phyloP scores from a whole-genome alignment of 352 stramenopile species.

The Phytopythium oedochilum region DNA sequence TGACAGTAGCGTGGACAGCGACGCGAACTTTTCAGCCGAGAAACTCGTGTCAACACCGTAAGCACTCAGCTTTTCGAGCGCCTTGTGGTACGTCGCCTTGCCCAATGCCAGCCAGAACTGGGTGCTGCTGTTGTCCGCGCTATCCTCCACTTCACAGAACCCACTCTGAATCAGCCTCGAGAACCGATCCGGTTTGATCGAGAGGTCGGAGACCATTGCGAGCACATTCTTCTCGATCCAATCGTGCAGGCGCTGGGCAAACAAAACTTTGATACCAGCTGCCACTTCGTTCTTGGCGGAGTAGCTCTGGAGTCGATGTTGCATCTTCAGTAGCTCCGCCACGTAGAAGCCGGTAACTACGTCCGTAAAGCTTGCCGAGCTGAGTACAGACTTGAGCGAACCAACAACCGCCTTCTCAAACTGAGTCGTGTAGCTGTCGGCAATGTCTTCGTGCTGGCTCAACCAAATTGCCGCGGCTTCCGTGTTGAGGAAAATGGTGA shows the following conservation, averaged over 20 bases:
- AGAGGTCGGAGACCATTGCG: slow-evolving; percentile 19
- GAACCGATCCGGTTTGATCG: slow-evolving; percentile 29
- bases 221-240: slow-evolving; percentile 35
- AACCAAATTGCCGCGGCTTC: slow-evolving; percentile 28
- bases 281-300: slow-evolving; percentile 14
- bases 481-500: slow-evolving; percentile 58
- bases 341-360: slow-evolving; percentile 31
- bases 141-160: slow-evolving; percentile 11
- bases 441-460: slow-evolving; percentile 12
- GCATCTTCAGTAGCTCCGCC: slow-evolving; percentile 42
- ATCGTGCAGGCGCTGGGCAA: slow-evolving; percentile 23
- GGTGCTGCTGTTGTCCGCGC: neutral
- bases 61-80: slow-evolving; percentile 8
- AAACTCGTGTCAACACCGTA: neutral
- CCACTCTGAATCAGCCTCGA: slow-evolving; percentile 20
- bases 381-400: slow-evolving; percentile 34
- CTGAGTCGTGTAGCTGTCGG: slow-evolving; percentile 44
- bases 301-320: slow-evolving; percentile 25
- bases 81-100: slow-evolving; percentile 27
- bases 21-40: neutral
- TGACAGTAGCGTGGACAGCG: neutral
- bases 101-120: slow-evolving; percentile 17
- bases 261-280: slow-evolving; percentile 22
- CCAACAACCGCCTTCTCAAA: slow-evolving; percentile 61
- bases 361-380: slow-evolving; percentile 28